Percentiles rank a stretch among this genome's conserved stretches.
Conservation (phyloP, 768 basidiomycete species). For the Rubroboletus pulcherrimus region DNA sequence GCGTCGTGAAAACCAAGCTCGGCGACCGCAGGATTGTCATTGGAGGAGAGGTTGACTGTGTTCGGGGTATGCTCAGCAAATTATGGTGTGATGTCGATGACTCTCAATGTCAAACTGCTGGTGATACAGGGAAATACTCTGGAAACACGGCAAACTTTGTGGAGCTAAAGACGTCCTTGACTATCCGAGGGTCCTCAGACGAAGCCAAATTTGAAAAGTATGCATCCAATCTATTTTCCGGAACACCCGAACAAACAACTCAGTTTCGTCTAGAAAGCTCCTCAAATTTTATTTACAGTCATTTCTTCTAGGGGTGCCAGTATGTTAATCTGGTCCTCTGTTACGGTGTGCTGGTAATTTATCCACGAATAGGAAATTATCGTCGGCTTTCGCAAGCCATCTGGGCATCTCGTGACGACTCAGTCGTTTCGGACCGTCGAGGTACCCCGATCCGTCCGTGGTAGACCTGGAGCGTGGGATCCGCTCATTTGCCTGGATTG, state of each 20-base stretch:
- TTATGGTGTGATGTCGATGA: background rate
- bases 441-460: slow-evolving; percentile 73
- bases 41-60: slow-evolving; percentile 91
- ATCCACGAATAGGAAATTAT: slow-evolving; percentile 59
- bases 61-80: slow-evolving; percentile 50
- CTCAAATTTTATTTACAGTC: slow-evolving; percentile 92
- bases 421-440: slow-evolving; percentile 77
- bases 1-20: slow-evolving; percentile 81
- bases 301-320: slow-evolving; percentile 88
- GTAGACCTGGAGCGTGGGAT: slow-evolving; percentile 74
- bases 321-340: slow-evolving; percentile 32
- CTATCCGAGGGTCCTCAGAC: slow-evolving; percentile 61
- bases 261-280: slow-evolving; percentile 59
- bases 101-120: background rate
- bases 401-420: slow-evolving; percentile 61
- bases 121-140: slow-evolving; percentile 52
- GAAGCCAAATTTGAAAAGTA: slow-evolving; percentile 79
- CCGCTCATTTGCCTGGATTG: slow-evolving; percentile 70
- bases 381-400: slow-evolving; percentile 81
- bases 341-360: background rate
- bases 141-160: slow-evolving; percentile 67
- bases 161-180: slow-evolving; percentile 83
- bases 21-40: slow-evolving; percentile 68
- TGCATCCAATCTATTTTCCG: slow-evolving; percentile 11
- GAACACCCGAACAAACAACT: background rate